Conservation (phyloP, 768 basidiomycete species). For the Suillus luteus region DNA sequence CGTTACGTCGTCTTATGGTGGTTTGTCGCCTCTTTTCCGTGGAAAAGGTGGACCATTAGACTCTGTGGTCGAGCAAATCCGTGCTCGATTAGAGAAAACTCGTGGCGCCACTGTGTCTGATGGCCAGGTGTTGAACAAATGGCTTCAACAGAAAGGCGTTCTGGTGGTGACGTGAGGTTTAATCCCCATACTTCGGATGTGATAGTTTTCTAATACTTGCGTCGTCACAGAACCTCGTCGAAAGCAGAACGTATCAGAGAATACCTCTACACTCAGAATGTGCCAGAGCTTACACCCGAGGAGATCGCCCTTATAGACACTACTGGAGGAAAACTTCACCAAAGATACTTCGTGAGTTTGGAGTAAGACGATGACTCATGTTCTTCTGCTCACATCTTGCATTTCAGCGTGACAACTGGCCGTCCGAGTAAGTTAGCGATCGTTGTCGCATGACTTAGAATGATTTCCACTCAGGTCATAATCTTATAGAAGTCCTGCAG, state of each 20-base stretch:
- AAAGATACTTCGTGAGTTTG: conserved; percentile 30
- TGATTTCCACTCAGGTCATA: neutral
- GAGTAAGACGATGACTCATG: neutral
- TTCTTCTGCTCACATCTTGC: conserved; percentile 8
- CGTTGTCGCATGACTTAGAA: neutral
- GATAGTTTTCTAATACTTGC: neutral
- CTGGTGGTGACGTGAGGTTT: conserved; percentile 35
- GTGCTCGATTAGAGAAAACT: conserved; percentile 28
- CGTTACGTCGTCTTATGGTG: conserved; percentile 42
- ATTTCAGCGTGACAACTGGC: conserved; percentile 20
- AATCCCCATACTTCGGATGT: neutral
- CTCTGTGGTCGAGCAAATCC: conserved; percentile 38
- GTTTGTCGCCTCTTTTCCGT: conserved; percentile 40
- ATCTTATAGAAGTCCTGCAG: neutral
- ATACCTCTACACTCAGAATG: conserved; percentile 32
- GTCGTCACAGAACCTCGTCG: conserved; percentile 32
- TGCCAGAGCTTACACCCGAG: conserved; percentile 30
- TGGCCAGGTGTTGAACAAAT: conserved; percentile 33
- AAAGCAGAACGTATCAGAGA: conserved; percentile 36
- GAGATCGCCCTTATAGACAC: conserved; percentile 29
- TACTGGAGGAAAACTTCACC: conserved; percentile 26
- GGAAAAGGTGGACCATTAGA: conserved; percentile 41
- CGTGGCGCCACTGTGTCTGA: conserved; percentile 29
- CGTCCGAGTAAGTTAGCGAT: conserved; percentile 17
- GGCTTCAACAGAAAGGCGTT: conserved; percentile 31